Percentiles rank a stretch among this genome's conserved stretches.
Conservation (phyloP, 371 early-diverging fungal species). For the Thermomucor indicae-seudaticae region DNA sequence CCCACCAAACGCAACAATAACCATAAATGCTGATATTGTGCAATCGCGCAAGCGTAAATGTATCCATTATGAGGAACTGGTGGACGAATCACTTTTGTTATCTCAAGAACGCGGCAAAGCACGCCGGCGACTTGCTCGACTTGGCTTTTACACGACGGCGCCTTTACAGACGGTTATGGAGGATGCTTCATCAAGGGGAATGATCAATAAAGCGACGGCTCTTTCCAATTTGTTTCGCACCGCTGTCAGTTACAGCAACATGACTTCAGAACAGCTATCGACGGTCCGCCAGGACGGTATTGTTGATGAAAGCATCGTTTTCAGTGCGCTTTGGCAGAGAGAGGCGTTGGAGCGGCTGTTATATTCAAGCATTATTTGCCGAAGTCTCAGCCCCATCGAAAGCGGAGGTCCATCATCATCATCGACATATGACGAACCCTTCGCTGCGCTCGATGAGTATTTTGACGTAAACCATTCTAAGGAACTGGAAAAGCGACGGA, state of each 20-base stretch:
- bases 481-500: slow-evolving; percentile 19
- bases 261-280: slow-evolving; percentile 45
- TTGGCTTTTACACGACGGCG: slow-evolving; percentile 30
- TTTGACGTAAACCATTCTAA: slow-evolving; percentile 40
- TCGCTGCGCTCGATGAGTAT: slow-evolving; percentile 36
- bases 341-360: slow-evolving; percentile 37
- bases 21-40: slow-evolving; percentile 4
- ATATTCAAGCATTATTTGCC: slow-evolving; percentile 7
- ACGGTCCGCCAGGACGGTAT: slow-evolving; percentile 38
- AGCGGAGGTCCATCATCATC: slow-evolving; percentile 23
- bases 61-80: slow-evolving; percentile 33
- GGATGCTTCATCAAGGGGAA: slow-evolving; percentile 37
- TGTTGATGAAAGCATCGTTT: slow-evolving; percentile 43
- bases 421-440: slow-evolving; percentile 23
- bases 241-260: slow-evolving; percentile 42
- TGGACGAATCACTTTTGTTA: no score
- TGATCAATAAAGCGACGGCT: slow-evolving; percentile 42
- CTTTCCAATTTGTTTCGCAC: slow-evolving; percentile 36
- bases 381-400: slow-evolving; percentile 6
- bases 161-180: slow-evolving; percentile 36
- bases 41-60: slow-evolving; percentile 31
- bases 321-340: slow-evolving; percentile 48
- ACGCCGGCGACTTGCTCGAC: not conserved
- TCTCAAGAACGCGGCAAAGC: not conserved
- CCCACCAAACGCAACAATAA: slow-evolving; percentile 36